Evolutionary conservation across 1,284 basidiomycete species (phyloP), one percentile per base, ranked within the genome.

Genomic region (Trichosporon ovoides): DNA sequence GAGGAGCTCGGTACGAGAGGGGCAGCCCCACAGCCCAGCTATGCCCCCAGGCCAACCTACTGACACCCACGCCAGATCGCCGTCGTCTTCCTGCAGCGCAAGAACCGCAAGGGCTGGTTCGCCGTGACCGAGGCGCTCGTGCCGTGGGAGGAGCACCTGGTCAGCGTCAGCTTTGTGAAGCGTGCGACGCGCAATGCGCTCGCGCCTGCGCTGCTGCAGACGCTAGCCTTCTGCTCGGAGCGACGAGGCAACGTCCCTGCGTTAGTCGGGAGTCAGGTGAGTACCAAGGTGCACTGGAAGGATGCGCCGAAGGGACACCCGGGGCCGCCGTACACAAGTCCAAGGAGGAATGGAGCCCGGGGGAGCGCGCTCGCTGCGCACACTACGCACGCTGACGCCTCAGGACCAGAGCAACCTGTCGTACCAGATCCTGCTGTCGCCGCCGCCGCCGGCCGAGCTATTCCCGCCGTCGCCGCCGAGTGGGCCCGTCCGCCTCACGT

Each of bases 91-190:
- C 62, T 74, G 20, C 74, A 75, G 60, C 68, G 70, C 38, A 68
- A 65, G 62, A 66, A 70, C 22, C 66, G 68, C 46, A 75, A 73
- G 58, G 71, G 71, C 10, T 77, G 75, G 75, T 77, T 77, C 54
- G 72, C 73, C 3, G 63, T 74, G 6, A 74, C 74, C 7, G 75
- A 77, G 63, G 72, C 74, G 38, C 65, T 73, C 38, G 63, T 76
- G 3, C 74, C 74, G 20, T 76, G 72, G 72, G 74, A 76, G 60
- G 74, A 74, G 57, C 74, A 76, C 56, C 63, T 76, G 24, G 71
- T 76, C 54, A 71, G 68, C 6, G 54, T 60, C 61, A 64, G 50
- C 12, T 57, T 61, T 20, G 59, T 56, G 22, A 59, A 57, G 40
- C 48, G 62, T 13, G 60, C 60, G 6, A 46, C 43, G 20, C 13